phyloP scores from a whole-genome alignment of 2,329 filamentous ascomycete genomes.

The Neoscytalidium dimidiatum region DNA sequence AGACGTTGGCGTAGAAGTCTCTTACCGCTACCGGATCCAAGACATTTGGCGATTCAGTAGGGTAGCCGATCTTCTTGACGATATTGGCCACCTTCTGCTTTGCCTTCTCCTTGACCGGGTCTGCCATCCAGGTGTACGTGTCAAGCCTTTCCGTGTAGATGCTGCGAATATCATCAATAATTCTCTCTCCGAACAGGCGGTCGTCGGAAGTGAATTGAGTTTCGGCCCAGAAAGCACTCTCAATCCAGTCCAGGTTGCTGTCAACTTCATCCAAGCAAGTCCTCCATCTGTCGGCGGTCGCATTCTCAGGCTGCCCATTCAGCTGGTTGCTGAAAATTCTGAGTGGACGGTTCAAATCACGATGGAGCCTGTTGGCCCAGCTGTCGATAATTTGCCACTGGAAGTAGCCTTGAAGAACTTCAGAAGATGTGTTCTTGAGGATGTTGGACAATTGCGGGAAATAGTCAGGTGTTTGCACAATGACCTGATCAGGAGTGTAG shows the following conservation, averaged over 20 bases:
- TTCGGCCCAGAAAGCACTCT: constrained; percentile 71
- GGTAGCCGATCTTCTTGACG: constrained; percentile 68
- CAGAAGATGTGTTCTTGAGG: constrained; percentile 54
- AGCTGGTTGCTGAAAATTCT: constrained; percentile 33
- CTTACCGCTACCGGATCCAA: constrained; percentile 58
- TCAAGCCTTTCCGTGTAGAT: constrained; percentile 65
- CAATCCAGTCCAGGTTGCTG: constrained; percentile 63
- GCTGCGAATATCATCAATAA: constrained; percentile 70
- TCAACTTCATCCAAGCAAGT: constrained; percentile 63
- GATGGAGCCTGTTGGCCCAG: constrained; percentile 58
- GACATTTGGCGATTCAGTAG: constrained; percentile 62
- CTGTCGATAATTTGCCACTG: constrained; percentile 63
- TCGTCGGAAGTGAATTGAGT: constrained; percentile 64
- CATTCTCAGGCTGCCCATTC: background rate
- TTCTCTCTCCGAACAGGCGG: constrained; percentile 66
- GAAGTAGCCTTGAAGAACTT: constrained; percentile 63
- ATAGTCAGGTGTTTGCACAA: constrained; percentile 63
- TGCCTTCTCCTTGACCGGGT: constrained; percentile 60
- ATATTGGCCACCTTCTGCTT: constrained; percentile 68
- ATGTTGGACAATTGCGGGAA: constrained; percentile 60
- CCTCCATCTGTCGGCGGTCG: constrained; percentile 60
- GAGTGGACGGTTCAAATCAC: constrained; percentile 61
- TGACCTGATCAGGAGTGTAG: constrained; percentile 55
- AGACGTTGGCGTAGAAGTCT: constrained; percentile 58
- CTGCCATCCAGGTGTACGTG: constrained; percentile 65